A percentile compares a stretch with the other conserved stretches of the same genome.
These are phyloP conservation scores for Teratosphaeriaceae sp. DNA, from an alignment of 2,329 filamentous ascomycete genomes.

Conservation along the genomic window DNA sequence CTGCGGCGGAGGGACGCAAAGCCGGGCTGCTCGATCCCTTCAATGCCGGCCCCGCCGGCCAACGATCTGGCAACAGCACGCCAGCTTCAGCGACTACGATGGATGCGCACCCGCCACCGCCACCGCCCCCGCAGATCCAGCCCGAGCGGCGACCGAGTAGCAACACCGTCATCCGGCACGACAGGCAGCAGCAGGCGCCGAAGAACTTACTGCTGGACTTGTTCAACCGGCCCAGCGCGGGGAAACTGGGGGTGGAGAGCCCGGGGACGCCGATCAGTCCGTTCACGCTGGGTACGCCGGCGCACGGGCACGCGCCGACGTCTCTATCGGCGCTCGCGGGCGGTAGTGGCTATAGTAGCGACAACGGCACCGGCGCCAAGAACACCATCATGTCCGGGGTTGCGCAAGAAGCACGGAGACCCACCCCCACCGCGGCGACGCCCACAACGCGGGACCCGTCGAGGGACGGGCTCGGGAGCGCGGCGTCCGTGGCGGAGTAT, in stretches of 20 bases:
- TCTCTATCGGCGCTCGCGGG: not conserved
- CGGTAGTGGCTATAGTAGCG: not conserved
- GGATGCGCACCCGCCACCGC: constrained; percentile 8
- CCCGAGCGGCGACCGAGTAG: constrained; percentile 15
- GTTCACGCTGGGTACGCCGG: constrained; percentile 26
- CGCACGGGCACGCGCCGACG: constrained; percentile 6
- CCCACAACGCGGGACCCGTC: no score
- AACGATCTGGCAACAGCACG: constrained; percentile 13
- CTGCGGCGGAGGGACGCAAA: constrained; percentile 2
- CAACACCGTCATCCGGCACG: constrained; percentile 2
- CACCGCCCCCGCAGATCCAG: constrained; percentile 21
- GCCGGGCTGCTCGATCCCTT: constrained; percentile 11
- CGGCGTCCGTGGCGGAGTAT: not conserved
- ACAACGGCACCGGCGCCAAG: not conserved
- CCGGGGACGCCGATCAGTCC: constrained; percentile 27
- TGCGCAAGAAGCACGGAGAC: not conserved
- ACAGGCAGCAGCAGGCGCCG: constrained; percentile 11
- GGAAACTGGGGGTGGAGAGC: constrained; percentile 9
- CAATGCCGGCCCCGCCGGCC: constrained; percentile 9
- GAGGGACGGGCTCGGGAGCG: not conserved
- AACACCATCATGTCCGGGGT: constrained; percentile 10
- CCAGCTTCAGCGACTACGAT: not conserved
- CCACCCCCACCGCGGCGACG: not conserved
- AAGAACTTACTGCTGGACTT: constrained; percentile 23
- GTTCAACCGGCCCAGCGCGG: constrained; percentile 18